Conservation (phyloP, 2,329 filamentous ascomycete species). For the Penicillium janthinellum region DNA sequence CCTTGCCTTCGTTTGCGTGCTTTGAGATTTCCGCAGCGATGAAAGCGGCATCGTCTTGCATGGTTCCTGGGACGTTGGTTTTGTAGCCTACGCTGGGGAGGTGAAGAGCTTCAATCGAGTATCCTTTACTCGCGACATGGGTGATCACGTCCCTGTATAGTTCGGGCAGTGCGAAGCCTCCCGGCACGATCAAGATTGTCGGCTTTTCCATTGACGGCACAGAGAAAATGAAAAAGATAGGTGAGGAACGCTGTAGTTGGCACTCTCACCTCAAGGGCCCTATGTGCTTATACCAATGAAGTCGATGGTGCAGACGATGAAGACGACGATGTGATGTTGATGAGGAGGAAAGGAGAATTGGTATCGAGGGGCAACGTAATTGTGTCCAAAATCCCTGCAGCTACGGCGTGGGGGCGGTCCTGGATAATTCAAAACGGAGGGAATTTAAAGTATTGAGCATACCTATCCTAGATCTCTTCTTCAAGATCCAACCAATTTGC, state of each 20-base stretch:
- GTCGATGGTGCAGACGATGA: not conserved
- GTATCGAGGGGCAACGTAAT: too few species aligned
- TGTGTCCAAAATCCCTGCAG: too few species aligned
- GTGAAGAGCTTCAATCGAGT: not conserved
- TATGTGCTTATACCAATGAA: not conserved
- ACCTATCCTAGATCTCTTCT: too few species aligned
- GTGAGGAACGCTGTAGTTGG: not conserved
- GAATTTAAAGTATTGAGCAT: too few species aligned
- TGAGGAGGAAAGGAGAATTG: not conserved
- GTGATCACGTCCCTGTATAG: not conserved
- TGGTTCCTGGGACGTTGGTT: not conserved
- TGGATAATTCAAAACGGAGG: too few species aligned
- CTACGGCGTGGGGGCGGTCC: too few species aligned
- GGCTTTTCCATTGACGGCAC: not conserved
- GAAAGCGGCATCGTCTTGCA: not conserved
- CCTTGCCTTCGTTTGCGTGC: not conserved
- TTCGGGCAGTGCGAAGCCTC: not conserved
- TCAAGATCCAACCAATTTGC: too few species aligned
- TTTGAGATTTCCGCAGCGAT: not conserved
- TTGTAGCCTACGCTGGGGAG: not conserved
- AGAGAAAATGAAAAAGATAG: not conserved
- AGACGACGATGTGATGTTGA: not conserved
- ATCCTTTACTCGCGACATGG: not conserved
- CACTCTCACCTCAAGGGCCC: not conserved
- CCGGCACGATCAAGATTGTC: not conserved